Evolutionary conservation across 2,329 filamentous ascomycete genomes (phyloP).

Genomic region (Knufia petricola): DNA sequence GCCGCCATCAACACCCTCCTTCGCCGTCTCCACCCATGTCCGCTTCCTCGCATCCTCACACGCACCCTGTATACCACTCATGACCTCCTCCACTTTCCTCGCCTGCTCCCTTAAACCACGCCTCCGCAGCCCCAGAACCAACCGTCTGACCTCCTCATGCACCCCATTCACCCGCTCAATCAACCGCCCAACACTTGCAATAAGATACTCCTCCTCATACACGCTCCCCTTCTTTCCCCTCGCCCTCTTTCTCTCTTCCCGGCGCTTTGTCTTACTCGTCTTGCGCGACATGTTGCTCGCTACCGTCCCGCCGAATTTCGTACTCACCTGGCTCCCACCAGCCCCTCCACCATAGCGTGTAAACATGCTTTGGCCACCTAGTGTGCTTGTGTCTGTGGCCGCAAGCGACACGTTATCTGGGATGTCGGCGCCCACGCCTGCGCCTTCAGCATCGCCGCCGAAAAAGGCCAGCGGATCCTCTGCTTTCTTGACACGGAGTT

Average conservation of each 20-base stretch:
- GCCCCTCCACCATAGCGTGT: slow-evolving; percentile 65
- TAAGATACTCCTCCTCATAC: slow-evolving; percentile 95
- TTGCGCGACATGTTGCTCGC: slow-evolving; percentile 66
- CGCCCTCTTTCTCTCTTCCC: slow-evolving; percentile 92
- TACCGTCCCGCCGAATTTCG: slow-evolving; percentile 40
- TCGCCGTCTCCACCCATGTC: slow-evolving; percentile 45
- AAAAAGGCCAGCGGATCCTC: slow-evolving; percentile 84
- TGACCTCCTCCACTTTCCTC: slow-evolving; percentile 61
- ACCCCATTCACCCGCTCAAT: slow-evolving; percentile 70
- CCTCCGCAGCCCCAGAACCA: slow-evolving; percentile 68
- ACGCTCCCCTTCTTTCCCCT: slow-evolving; percentile 92
- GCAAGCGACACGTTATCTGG: slow-evolving; percentile 91
- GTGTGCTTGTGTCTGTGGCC: slow-evolving; percentile 71
- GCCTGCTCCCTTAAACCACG: slow-evolving; percentile 83
- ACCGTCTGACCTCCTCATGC: slow-evolving; percentile 59
- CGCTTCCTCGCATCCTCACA: slow-evolving; percentile 60
- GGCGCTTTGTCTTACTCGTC: slow-evolving; percentile 75
- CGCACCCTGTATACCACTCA: slow-evolving; percentile 62
- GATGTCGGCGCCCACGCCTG: slow-evolving; percentile 57
- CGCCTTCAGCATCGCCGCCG: slow-evolving; percentile 68
- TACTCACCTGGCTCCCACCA: slow-evolving; percentile 2
- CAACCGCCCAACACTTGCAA: slow-evolving; percentile 74
- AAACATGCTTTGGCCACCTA: slow-evolving; percentile 71
- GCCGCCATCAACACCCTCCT: slow-evolving; percentile 20
- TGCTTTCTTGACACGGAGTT: slow-evolving; percentile 69